Evolutionary conservation across 202 grass and related monocot species (phyloP).

Genomic region (Setaria viridis): DNA sequence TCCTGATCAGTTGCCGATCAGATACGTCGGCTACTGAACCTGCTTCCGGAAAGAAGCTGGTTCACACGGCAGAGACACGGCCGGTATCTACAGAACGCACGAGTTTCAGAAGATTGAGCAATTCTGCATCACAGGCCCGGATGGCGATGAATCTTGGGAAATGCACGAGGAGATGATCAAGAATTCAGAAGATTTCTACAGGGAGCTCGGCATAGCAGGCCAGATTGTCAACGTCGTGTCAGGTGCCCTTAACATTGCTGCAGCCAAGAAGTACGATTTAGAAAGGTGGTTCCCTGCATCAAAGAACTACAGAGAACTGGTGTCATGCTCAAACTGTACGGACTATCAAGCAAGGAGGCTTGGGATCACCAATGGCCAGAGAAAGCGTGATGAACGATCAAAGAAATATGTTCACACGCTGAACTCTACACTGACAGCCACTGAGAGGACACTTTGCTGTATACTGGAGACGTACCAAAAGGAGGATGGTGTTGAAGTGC

Average conservation of each 20-base stretch:
- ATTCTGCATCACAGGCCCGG: slow-evolving; percentile 78
- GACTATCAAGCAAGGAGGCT: slow-evolving; percentile 89
- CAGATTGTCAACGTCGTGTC: slow-evolving; percentile 86
- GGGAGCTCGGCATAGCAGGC: slow-evolving; percentile 73
- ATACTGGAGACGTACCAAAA: slow-evolving; percentile 83
- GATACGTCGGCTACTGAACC: slow-evolving; percentile 88
- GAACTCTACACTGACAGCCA: slow-evolving; percentile 87
- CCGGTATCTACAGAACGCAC: slow-evolving; percentile 85
- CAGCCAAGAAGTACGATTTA: slow-evolving; percentile 90
- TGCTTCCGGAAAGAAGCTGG: slow-evolving; percentile 96
- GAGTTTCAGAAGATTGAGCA: slow-evolving; percentile 94
- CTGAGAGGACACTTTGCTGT: slow-evolving; percentile 84
- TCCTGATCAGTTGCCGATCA: slow-evolving; percentile 71
- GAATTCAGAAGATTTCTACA: slow-evolving; percentile 86
- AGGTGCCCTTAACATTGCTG: slow-evolving; percentile 77
- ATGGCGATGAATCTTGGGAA: slow-evolving; percentile 70
- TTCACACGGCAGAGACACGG: slow-evolving; percentile 54
- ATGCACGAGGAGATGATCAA: slow-evolving; percentile 87
- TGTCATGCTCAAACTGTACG: slow-evolving; percentile 93
- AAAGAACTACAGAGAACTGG: slow-evolving; percentile 74
- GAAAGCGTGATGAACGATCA: slow-evolving; percentile 80
- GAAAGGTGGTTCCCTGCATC: slow-evolving; percentile 91
- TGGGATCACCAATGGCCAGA: slow-evolving; percentile 81
- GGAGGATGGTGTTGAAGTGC: slow-evolving; percentile 75
- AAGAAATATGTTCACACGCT: slow-evolving; percentile 88